phyloP scores from a whole-genome alignment of 108 stramenopile genomes.

The Conticribra guillardii region DNA sequence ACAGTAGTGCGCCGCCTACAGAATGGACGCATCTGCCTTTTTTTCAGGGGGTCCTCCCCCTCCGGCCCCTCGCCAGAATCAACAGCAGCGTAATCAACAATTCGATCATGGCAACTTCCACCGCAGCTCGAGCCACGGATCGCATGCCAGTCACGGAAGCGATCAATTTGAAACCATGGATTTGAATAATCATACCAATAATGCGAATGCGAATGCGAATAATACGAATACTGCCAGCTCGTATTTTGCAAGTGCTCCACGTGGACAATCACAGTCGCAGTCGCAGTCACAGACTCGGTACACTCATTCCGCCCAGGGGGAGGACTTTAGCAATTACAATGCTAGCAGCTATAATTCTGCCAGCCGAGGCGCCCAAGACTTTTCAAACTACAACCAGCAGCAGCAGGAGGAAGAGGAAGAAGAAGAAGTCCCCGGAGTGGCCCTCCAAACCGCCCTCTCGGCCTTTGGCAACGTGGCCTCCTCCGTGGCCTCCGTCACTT shows the following conservation, averaged over 20 bases:
- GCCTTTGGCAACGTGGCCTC: conserved; percentile 22
- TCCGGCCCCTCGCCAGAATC: too few relatives aligned
- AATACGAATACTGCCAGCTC: neutral
- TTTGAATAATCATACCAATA: neutral
- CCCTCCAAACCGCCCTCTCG: conserved; percentile 26
- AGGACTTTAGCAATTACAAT: neutral
- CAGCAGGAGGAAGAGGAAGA: conserved; percentile 3
- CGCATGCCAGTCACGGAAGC: neutral
- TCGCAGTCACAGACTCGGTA: too few relatives aligned
- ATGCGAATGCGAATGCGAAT: neutral
- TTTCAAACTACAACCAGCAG: neutral
- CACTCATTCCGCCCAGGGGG: too few relatives aligned
- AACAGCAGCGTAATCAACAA: too few relatives aligned
- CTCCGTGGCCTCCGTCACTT: conserved; percentile 9
- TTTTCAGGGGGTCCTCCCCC: too few relatives aligned
- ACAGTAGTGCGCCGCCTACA: too few relatives aligned
- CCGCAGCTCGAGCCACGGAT: neutral
- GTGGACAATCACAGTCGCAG: too few relatives aligned
- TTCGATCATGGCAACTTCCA: neutral
- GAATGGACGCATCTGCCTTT: too few relatives aligned
- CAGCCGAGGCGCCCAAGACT: neutral
- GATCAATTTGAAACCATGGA: neutral
- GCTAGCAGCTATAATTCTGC: neutral
- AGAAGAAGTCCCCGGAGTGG: conserved; percentile 18
- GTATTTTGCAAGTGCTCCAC: too few relatives aligned